Base-by-base conservation (phyloP, 805 yeast genomes). In the Yarrowia deformans region DNA sequence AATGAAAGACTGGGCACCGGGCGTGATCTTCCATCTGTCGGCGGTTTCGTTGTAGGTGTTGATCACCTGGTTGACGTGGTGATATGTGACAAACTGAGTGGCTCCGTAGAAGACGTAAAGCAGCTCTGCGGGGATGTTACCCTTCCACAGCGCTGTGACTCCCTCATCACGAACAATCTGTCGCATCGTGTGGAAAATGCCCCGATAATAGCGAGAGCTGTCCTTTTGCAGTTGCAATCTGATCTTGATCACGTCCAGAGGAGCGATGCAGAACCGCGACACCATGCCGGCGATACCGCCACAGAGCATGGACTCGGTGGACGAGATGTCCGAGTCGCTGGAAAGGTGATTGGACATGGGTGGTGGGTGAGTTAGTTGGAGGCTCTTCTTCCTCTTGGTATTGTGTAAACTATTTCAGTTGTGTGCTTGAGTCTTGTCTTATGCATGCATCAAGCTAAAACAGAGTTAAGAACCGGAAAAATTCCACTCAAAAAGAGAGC, bases 111-210 rank as follows among this genome's bases (percentile, higher is more conserved):
- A 72, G 14, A 94, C 80, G 75, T 95, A 95, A 87, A 95, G 85
- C 46, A 87, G 77, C 72, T 92, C 92, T 0, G 98, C 99, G 0
- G 99, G 97, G 0, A 91, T 83, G 76, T 95, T 95, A 0, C 99
- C 99, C 77, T 93, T 93, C 98, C 98, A 95, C n/a, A 94, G 81
- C 0, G 92, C 94, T 9, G 77, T 70, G 0, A 88, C 50, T 0
- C 97, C 97, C 77, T 94, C 98, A 42, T 85, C 82, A 19, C 77
- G 75, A 0, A 84, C 71, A 1, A 92, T 83, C 1, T 80, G 77
- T 14, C 70, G 71, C 58, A 86, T 76, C 0, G 88, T 73, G 1
- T 67, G 66, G 18, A 70, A 18, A 8, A 77, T 48, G 81, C 19
- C 76, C 2, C 85, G 83, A 12, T 73, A 71, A 71, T 82, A 81